Conservation (phyloP, 805 yeast species). For the Lachancea sp. region DNA sequence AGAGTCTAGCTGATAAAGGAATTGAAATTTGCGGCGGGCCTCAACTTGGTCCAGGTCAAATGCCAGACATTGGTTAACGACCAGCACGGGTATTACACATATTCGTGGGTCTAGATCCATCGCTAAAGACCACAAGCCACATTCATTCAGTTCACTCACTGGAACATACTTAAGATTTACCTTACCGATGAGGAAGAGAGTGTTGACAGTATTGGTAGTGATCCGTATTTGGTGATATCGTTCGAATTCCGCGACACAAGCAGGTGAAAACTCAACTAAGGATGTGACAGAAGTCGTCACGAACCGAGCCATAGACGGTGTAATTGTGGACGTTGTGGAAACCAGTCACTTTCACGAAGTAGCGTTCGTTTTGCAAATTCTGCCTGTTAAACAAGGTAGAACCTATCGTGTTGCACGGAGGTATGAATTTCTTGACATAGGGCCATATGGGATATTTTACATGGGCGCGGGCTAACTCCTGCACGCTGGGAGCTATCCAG, state of each 20-base stretch:
- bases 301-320: conserved; percentile 22
- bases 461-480: neutral
- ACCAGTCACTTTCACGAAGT: conserved; percentile 22
- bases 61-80: conserved; percentile 20
- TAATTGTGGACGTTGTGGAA: conserved; percentile 21
- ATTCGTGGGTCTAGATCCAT: neutral
- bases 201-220: conserved; percentile 22
- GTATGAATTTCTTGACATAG: conserved; percentile 8
- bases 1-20: neutral
- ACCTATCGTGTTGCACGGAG: conserved; percentile 8
- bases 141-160: neutral
- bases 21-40: conserved; percentile 14
- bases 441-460: conserved; percentile 9
- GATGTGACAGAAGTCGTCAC: conserved; percentile 21
- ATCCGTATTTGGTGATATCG: conserved; percentile 20
- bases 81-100: conserved; percentile 15
- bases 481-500: conserved; percentile 18
- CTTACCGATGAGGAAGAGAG: conserved; percentile 26
- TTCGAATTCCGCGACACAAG: conserved; percentile 28
- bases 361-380: conserved; percentile 13
- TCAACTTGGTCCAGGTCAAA: conserved; percentile 26
- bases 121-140: neutral
- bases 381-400: conserved; percentile 10
- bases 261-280: conserved; percentile 32
- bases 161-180: conserved; percentile 7